Conservation (phyloP, 441 rosid species). For the Capsella rubella region DNA sequence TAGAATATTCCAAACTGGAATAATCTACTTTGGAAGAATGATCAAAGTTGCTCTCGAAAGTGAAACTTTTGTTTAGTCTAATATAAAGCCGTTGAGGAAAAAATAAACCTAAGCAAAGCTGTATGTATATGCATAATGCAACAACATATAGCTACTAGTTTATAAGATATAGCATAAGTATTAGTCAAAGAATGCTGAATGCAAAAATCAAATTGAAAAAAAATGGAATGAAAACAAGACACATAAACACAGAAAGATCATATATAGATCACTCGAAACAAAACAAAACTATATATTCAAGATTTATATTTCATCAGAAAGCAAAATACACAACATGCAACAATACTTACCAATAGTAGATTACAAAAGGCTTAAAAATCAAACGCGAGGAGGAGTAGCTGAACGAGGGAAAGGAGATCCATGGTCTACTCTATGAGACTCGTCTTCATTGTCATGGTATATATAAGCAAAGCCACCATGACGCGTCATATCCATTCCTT, state of each 20-base stretch:
- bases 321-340: neutral
- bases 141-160: too few relatives aligned
- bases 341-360: neutral
- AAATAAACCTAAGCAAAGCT: neutral
- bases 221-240: too few relatives aligned
- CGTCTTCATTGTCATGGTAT: slow-evolving; percentile 66
- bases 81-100: neutral
- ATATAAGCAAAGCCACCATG: slow-evolving; percentile 80
- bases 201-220: neutral
- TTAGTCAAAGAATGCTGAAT: neutral
- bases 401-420: slow-evolving; percentile 34
- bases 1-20: neutral
- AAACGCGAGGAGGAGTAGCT: neutral
- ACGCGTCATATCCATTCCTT: slow-evolving; percentile 86
- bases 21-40: neutral
- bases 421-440: slow-evolving; percentile 45
- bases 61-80: neutral
- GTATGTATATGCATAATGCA: neutral
- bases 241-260: neutral
- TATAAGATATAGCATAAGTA: neutral
- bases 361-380: slow-evolving; percentile 6
- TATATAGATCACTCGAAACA: neutral
- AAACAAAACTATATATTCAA: slow-evolving; percentile 1
- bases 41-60: too few relatives aligned
- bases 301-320: neutral